Evolutionary conservation across 2,329 filamentous ascomycete genomes (phyloP).

Genomic region (Dactylellina haptotyla): DNA sequence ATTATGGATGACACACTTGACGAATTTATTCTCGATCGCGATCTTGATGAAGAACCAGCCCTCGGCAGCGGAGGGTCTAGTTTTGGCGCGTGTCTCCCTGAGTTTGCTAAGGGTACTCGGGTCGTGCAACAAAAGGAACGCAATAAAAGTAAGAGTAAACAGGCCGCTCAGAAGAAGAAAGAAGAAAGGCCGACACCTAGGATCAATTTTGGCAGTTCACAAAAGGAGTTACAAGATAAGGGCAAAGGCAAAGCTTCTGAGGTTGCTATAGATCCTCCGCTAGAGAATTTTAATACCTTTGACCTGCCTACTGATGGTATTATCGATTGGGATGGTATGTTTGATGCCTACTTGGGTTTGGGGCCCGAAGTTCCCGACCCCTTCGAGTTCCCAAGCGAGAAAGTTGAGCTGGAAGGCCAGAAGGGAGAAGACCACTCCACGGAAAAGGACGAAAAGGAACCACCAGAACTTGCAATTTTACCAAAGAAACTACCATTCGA

Average conservation of each 20-base stretch:
- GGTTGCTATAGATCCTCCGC: neutral
- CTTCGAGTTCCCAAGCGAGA: neutral
- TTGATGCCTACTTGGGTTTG: conserved; percentile 4
- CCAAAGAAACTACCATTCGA: conserved; percentile 3
- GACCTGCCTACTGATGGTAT: neutral
- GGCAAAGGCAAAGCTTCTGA: too few species aligned
- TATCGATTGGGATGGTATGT: conserved; percentile 32
- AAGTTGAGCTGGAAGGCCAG: neutral
- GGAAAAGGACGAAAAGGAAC: neutral
- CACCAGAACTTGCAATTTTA: neutral
- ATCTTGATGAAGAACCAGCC: neutral
- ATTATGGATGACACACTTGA: conserved; percentile 7
- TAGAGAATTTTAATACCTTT: neutral
- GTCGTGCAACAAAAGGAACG: too few species aligned
- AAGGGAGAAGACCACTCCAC: neutral
- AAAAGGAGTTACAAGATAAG: too few species aligned
- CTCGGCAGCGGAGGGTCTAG: too few species aligned
- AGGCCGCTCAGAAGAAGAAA: neutral
- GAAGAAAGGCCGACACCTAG: neutral
- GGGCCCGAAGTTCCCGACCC: neutral
- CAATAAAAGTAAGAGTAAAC: neutral
- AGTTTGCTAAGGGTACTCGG: too few species aligned
- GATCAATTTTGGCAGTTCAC: too few species aligned
- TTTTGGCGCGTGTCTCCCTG: too few species aligned
- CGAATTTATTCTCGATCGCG: neutral